Conservation (phyloP, 495 filamentous ascomycete genomes). For the Cetradonia linearis region DNA sequence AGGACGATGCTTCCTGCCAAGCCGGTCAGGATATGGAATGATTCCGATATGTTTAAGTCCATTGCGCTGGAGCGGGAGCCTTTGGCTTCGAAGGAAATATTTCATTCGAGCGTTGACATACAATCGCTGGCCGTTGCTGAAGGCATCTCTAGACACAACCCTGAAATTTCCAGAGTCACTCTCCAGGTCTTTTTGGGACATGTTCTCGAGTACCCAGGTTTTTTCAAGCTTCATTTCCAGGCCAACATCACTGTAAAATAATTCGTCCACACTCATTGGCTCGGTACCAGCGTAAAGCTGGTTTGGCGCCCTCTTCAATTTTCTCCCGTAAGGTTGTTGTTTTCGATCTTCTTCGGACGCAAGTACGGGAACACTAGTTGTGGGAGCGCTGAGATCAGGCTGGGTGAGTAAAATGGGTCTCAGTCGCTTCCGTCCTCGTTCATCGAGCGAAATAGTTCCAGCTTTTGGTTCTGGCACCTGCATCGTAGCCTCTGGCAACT, state of each 20-base stretch:
- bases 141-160: background rate
- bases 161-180: constrained; percentile 10
- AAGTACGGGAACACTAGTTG: background rate
- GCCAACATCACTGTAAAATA: constrained; percentile 31
- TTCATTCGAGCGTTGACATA: constrained; percentile 27
- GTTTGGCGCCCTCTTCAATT: constrained; percentile 1
- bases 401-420: constrained; percentile 22
- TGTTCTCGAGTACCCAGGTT: no score
- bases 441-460: constrained; percentile 27
- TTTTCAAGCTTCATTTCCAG: constrained; percentile 24
- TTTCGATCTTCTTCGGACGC: background rate
- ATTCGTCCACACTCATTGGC: constrained; percentile 30
- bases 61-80: constrained; percentile 3
- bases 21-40: constrained; percentile 20
- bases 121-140: constrained; percentile 18
- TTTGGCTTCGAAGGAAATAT: constrained; percentile 23
- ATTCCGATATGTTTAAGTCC: constrained; percentile 4
- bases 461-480: background rate
- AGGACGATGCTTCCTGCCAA: constrained; percentile 18
- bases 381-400: background rate
- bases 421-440: constrained; percentile 35
- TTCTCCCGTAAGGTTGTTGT: constrained; percentile 12
- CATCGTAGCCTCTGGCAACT: background rate
- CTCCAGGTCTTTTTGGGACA: background rate
- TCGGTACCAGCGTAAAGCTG: constrained; percentile 28